Evolutionary conservation across 1,139 yeast genomes (phyloP).

Genomic region (Arxiozyma slooffiae): DNA sequence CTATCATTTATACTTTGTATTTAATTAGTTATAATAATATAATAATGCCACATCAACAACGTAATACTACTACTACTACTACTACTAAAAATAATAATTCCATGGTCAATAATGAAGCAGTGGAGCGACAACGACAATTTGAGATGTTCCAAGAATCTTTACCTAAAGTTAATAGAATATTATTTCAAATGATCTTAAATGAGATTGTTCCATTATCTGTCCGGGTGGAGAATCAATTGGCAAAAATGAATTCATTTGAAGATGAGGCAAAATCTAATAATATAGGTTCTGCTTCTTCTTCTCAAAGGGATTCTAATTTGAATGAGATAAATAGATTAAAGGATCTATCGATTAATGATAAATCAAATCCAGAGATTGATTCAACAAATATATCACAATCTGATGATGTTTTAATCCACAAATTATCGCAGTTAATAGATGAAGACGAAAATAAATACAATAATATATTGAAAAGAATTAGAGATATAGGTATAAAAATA

Average conservation of each 20-base stretch:
- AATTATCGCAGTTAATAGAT: conserved; percentile 10
- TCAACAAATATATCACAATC: conserved; percentile 6
- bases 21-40: no score
- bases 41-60: conserved; percentile 1
- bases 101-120: neutral
- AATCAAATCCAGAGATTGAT: neutral
- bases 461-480: conserved; percentile 52
- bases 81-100: neutral
- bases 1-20: neutral
- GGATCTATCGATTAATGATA: conserved; percentile 1
- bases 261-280: no score
- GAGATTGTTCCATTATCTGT: conserved; percentile 68
- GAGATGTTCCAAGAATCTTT: conserved; percentile 26
- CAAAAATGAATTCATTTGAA: no score
- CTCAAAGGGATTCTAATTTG: neutral
- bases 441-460: conserved; percentile 33
- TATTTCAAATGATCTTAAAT: conserved; percentile 44
- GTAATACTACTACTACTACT: no score
- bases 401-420: conserved; percentile 19
- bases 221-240: conserved; percentile 14
- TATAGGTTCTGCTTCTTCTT: neutral
- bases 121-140: conserved; percentile 20
- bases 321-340: conserved; percentile 4
- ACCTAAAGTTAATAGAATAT: conserved; percentile 24
- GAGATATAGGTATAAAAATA: conserved; percentile 60